Evolutionary conservation across 148 eudicot genomes (phyloP).

Genomic region (Arctostaphylos glauca): DNA sequence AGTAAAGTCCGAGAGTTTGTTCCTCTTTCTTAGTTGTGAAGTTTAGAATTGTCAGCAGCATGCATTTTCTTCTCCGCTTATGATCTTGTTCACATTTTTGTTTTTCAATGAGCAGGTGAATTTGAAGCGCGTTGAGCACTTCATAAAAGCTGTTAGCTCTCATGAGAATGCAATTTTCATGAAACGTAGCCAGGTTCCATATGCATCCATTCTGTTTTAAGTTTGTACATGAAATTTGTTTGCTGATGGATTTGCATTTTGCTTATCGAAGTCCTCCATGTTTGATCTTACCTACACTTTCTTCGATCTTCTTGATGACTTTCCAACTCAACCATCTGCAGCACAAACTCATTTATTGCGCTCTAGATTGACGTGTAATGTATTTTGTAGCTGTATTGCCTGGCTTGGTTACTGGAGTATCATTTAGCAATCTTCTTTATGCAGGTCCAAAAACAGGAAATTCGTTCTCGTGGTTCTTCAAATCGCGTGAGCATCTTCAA

Average conservation of each 20-base stretch:
- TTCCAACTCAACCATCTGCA: not conserved
- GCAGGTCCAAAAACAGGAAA: conserved; percentile 13
- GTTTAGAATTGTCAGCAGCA: conserved; percentile 9
- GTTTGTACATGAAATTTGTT: not conserved
- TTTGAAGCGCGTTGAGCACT: conserved; percentile 33
- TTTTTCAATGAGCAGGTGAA: conserved; percentile 23
- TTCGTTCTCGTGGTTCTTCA: conserved; percentile 1
- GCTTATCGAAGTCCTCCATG: not conserved
- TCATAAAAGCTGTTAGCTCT: conserved; percentile 32
- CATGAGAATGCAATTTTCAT: conserved; percentile 31
- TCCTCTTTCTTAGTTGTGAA: not conserved
- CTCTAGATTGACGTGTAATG: not conserved
- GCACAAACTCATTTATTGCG: not conserved
- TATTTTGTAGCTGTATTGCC: not conserved
- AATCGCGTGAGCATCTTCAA: conserved; percentile 8
- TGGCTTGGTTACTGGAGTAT: not conserved
- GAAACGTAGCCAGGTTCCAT: conserved; percentile 29
- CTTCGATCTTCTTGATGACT: not conserved
- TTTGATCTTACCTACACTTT: not conserved
- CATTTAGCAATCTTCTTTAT: conserved; percentile 3
- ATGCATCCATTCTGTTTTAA: not conserved
- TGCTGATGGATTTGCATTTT: not conserved
- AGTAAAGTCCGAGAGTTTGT: not conserved
- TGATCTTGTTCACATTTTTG: not conserved
- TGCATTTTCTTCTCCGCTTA: not conserved